Percentiles rank a stretch among this genome's conserved stretches.
phyloP scores from a whole-genome alignment of 2,329 filamentous ascomycete genomes.

The Trichoderma atrobrunneum region DNA sequence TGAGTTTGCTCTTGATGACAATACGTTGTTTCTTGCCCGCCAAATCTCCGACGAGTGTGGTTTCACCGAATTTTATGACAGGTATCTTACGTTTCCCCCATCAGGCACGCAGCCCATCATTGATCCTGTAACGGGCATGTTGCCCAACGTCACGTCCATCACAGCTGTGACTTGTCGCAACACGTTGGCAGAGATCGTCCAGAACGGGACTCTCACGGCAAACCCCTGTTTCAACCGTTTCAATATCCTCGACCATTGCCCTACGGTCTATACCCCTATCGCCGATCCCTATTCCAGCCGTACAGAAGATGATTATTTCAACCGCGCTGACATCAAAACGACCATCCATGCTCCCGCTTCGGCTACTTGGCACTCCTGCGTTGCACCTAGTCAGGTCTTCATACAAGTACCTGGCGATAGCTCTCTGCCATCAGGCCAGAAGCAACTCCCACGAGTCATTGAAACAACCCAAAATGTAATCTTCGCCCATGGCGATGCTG shows the following conservation, averaged over 20 bases:
- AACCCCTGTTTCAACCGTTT: slow-evolving; percentile 84
- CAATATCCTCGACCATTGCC: slow-evolving; percentile 69
- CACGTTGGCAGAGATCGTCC: slow-evolving; percentile 26
- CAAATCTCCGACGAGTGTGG: slow-evolving; percentile 56
- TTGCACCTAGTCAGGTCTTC: too few species aligned
- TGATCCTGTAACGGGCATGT: slow-evolving; percentile 40
- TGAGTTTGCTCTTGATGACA: slow-evolving; percentile 63
- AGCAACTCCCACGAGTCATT: slow-evolving; percentile 66
- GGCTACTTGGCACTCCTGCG: slow-evolving; percentile 6
- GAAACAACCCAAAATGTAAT: slow-evolving; percentile 71
- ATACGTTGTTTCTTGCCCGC: slow-evolving; percentile 52
- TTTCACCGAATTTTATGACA: slow-evolving; percentile 57
- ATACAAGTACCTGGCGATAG: slow-evolving; percentile 42
- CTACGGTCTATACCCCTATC: slow-evolving; percentile 65
- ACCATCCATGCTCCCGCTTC: slow-evolving; percentile 62
- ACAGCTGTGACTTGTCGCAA: slow-evolving; percentile 47
- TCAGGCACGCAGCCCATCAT: slow-evolving; percentile 54
- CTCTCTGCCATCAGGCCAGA: slow-evolving; percentile 48
- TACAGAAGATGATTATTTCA: too few species aligned
- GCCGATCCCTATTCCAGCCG: slow-evolving; percentile 59
- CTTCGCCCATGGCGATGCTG: slow-evolving; percentile 68
- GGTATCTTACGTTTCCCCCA: slow-evolving; percentile 68
- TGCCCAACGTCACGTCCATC: slow-evolving; percentile 29
- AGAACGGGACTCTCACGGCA: slow-evolving; percentile 42
- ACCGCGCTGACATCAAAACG: slow-evolving; percentile 65